Base-by-base conservation (phyloP, 495 filamentous ascomycete species). In the Chaetomium fimeti region DNA sequence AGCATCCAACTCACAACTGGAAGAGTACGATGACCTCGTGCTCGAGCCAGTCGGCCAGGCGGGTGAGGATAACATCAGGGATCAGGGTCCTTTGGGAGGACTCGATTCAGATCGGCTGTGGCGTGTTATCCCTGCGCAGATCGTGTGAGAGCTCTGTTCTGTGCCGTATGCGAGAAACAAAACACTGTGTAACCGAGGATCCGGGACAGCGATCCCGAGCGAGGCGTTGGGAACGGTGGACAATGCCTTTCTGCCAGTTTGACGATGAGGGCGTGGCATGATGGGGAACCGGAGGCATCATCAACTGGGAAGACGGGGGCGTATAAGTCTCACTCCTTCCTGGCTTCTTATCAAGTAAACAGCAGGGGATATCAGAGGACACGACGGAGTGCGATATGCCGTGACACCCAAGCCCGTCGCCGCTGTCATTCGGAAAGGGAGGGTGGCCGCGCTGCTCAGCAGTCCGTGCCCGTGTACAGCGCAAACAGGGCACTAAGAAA, bases 41-140 rank as follows among this genome's bases (percentile, higher is more conserved):
- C 25, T 42, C 16, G 61, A 56, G 16, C 47, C 27, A 51, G 62
- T 22, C 16, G 29, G 13, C 29, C 24, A 57, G 56, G 56, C 25
- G 36, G 64, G 52, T 27, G 61, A 49, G 60, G 62, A 59, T 52
- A 63, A 38, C 32, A 57, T 60, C 62, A 71, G 67, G 52, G 12
- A 68, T 9, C 25, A 63, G 58, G 28, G 56, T 48, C 63, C 45
- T 61, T 61, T 65, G 72, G 32, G 29, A 7, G 32, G 32, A 60
- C 60, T 69, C 49, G 55, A 67, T 24, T 66, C 65, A 56, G 69
- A 68, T 71, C 67, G 62, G 51, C 59, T 36, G 69, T 66, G 69
- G 67, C 59, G 72, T 28, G 36, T 40, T 60, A 67, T 65, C 72
- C 69, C 64, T 68, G 65, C 38, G 68, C 49, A 52, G 68, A 73